A percentile compares a stretch with the other conserved stretches of the same genome.
phyloP scores from a whole-genome alignment of 108 stramenopile species.

The Pseudonitzschia delicatissima region DNA sequence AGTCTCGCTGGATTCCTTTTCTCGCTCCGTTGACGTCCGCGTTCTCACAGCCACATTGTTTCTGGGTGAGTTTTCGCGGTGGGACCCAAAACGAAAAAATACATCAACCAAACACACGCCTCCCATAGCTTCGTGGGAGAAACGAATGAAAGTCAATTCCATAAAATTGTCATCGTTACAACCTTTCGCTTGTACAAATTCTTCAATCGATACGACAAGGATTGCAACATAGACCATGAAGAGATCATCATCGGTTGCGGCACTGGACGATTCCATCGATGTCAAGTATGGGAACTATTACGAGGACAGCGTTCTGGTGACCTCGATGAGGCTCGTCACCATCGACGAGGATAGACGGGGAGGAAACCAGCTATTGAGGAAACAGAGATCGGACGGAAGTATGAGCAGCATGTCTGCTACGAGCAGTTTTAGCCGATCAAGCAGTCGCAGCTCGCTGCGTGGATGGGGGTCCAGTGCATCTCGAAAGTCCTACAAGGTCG shows the following conservation, averaged over 20 bases:
- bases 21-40: not conserved
- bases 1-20: no score
- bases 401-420: constrained; percentile 1
- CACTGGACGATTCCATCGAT: constrained; percentile 4
- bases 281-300: not conserved
- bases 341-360: constrained; percentile 5
- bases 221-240: not conserved
- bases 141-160: no score
- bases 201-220: not conserved
- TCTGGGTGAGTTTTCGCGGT: no score
- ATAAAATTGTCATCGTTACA: no score
- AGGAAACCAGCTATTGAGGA: not conserved
- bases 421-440: not conserved
- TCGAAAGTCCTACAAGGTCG: constrained; percentile 25
- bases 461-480: constrained; percentile 19
- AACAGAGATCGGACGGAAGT: not conserved
- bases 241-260: constrained; percentile 10
- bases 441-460: constrained; percentile 5
- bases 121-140: no score
- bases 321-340: constrained; percentile 20
- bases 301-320: not conserved
- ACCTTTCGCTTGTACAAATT: no score
- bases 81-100: no score
- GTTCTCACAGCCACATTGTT: no score
- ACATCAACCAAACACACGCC: no score